Evolutionary conservation across 2,329 filamentous ascomycete genomes (phyloP).

Genomic region (Davidsoniella virescens): DNA sequence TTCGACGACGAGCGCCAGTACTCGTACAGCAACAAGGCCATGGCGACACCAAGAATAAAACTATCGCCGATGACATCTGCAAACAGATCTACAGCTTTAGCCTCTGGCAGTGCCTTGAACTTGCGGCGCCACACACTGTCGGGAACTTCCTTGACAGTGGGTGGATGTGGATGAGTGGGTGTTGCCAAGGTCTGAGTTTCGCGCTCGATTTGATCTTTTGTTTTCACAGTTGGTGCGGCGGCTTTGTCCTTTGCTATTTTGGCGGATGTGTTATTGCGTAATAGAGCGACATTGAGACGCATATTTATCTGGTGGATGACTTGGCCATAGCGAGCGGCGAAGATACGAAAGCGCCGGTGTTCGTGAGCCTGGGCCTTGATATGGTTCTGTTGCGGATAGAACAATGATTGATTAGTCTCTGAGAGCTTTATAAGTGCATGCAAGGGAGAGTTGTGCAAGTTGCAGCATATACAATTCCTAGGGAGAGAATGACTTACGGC

Average conservation of each 20-base stretch:
- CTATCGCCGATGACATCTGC: constrained; percentile 48
- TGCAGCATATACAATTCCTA: not conserved
- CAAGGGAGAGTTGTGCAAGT: not conserved
- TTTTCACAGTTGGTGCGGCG: constrained; percentile 48
- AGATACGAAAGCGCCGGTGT: constrained; percentile 41
- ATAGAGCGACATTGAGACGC: constrained; percentile 41
- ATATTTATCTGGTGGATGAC: constrained; percentile 51
- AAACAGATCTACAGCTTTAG: constrained; percentile 49
- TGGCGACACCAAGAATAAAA: constrained; percentile 45
- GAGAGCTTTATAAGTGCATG: not conserved
- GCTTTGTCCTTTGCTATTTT: constrained; percentile 44
- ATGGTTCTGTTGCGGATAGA: constrained; percentile 33
- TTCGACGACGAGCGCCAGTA: constrained; percentile 43
- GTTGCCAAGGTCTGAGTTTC: constrained; percentile 22
- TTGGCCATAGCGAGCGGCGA: constrained; percentile 47
- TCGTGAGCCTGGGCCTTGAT: constrained; percentile 52
- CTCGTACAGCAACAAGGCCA: constrained; percentile 42
- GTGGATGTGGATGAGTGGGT: not conserved
- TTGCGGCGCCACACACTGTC: constrained; percentile 43
- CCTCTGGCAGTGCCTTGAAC: constrained; percentile 46
- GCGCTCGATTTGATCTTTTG: constrained; percentile 40
- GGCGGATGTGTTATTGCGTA: constrained; percentile 42
- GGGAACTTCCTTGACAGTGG: constrained; percentile 9
- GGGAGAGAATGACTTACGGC: constrained; percentile 33
- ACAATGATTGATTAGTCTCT: not conserved